Evolutionary conservation across 2,329 filamentous ascomycete genomes (phyloP).

Genomic region (Penicillium sumatraense): DNA sequence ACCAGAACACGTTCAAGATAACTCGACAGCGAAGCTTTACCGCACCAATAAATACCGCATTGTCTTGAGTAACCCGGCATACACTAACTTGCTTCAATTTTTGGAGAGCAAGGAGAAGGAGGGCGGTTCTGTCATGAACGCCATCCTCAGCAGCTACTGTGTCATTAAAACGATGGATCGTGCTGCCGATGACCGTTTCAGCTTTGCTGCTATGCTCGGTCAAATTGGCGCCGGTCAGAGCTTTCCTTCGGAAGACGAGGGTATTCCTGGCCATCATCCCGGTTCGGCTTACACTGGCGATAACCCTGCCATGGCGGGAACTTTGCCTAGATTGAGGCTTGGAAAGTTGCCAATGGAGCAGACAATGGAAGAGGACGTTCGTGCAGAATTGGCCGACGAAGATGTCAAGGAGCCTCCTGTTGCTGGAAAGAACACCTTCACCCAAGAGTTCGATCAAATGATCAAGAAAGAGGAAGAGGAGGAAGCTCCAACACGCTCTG

Average conservation of each 20-base stretch:
- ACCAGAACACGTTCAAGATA: conserved; percentile 77
- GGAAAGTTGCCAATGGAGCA: conserved; percentile 83
- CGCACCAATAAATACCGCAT: conserved; percentile 85
- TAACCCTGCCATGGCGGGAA: conserved; percentile 61
- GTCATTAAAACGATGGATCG: conserved; percentile 65
- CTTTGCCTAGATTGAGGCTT: conserved; percentile 69
- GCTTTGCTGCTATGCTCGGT: conserved; percentile 63
- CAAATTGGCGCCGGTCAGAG: conserved; percentile 59
- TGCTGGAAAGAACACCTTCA: conserved; percentile 71
- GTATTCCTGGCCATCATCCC: conserved; percentile 69
- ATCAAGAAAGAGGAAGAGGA: conserved; percentile 88
- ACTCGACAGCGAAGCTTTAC: conserved; percentile 79
- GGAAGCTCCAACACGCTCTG: conserved; percentile 76
- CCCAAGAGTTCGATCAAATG: conserved; percentile 86
- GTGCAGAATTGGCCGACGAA: conserved; percentile 83
- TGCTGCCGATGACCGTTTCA: conserved; percentile 60
- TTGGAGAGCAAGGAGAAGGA: conserved; percentile 84
- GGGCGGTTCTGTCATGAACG: conserved; percentile 77
- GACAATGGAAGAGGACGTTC: conserved; percentile 81
- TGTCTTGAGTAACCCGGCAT: conserved; percentile 83
- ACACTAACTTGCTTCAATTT: conserved; percentile 81
- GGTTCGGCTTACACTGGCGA: conserved; percentile 65
- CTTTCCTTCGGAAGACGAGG: conserved; percentile 69
- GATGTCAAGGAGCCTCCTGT: conserved; percentile 76
- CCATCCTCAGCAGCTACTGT: conserved; percentile 68